Conservation (phyloP, 192 early-diverging fungal species). For the Cladochytrium replicatum region DNA sequence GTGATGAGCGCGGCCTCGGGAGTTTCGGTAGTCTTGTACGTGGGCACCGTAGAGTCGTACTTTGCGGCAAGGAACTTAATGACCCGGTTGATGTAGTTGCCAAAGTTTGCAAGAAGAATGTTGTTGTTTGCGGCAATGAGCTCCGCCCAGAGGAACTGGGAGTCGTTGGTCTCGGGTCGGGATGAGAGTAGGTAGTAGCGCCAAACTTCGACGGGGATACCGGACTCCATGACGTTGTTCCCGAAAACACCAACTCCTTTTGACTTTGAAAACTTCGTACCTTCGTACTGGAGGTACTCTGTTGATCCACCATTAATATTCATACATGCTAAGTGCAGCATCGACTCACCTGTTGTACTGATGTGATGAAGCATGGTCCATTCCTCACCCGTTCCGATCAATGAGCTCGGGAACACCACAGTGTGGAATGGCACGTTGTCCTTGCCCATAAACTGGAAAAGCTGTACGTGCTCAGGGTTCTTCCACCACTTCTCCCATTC, state of each 20-base stretch:
- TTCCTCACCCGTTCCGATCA: slow-evolving; percentile 76
- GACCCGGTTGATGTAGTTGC: slow-evolving; percentile 96
- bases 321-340: slow-evolving; percentile 1
- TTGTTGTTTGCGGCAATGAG: slow-evolving; percentile 92
- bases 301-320: slow-evolving; percentile 6
- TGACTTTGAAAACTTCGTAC: slow-evolving; percentile 93
- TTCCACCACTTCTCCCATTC: slow-evolving; percentile 99
- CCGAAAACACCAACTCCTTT: slow-evolving; percentile 96
- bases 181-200: slow-evolving; percentile 89
- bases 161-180: slow-evolving; percentile 88
- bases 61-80: slow-evolving; percentile 89
- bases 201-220: slow-evolving; percentile 88
- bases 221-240: slow-evolving; percentile 82
- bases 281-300: slow-evolving; percentile 97
- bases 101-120: slow-evolving; percentile 89
- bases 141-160: slow-evolving; percentile 85
- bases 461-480: slow-evolving; percentile 88
- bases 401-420: slow-evolving; percentile 85
- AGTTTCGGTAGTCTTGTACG: slow-evolving; percentile 37
- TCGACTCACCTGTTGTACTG: slow-evolving; percentile 68
- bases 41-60: slow-evolving; percentile 77
- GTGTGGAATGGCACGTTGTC: slow-evolving; percentile 99
- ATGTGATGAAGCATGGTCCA: slow-evolving; percentile 93
- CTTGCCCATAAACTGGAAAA: slow-evolving; percentile 99
- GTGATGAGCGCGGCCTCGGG: slow-evolving; percentile 64